Conservation (phyloP, 2,329 filamentous ascomycete species). For the Albifimbria verrucaria region DNA sequence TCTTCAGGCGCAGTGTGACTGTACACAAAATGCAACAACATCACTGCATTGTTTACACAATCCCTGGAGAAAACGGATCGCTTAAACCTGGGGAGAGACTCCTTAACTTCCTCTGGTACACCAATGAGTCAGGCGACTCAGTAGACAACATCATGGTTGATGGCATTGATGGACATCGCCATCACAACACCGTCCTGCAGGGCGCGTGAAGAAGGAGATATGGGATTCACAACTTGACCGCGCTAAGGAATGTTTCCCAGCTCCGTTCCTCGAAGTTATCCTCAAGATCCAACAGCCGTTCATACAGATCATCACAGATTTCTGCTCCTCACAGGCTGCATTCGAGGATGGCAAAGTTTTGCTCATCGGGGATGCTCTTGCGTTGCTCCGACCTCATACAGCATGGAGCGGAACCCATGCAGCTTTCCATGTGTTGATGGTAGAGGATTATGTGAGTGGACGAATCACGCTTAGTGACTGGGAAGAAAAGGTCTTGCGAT, state of each 20-base stretch:
- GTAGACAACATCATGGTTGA: conserved; percentile 5
- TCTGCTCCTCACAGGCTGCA: conserved; percentile 8
- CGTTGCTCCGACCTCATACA: neutral
- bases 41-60: conserved; percentile 6
- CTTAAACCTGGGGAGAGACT: conserved; percentile 1
- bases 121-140: neutral
- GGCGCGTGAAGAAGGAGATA: neutral
- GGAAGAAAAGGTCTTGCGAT: conserved; percentile 5
- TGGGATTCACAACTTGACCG: neutral
- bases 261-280: conserved; percentile 7
- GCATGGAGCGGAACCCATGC: conserved; percentile 3
- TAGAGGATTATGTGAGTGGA: conserved; percentile 5
- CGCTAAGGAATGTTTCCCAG: neutral
- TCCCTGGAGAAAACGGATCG: conserved; percentile 3
- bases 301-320: conserved; percentile 16
- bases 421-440: conserved; percentile 8
- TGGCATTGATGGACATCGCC: neutral
- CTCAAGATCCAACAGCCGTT: conserved; percentile 14
- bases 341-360: conserved; percentile 13
- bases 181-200: conserved; percentile 5
- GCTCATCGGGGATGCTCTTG: conserved; percentile 12
- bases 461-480: conserved; percentile 2
- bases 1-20: neutral
- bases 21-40: neutral
- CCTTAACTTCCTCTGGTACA: conserved; percentile 8